Conservation (phyloP, 73 alveolate species). For the Paramecium octaurelia region DNA sequence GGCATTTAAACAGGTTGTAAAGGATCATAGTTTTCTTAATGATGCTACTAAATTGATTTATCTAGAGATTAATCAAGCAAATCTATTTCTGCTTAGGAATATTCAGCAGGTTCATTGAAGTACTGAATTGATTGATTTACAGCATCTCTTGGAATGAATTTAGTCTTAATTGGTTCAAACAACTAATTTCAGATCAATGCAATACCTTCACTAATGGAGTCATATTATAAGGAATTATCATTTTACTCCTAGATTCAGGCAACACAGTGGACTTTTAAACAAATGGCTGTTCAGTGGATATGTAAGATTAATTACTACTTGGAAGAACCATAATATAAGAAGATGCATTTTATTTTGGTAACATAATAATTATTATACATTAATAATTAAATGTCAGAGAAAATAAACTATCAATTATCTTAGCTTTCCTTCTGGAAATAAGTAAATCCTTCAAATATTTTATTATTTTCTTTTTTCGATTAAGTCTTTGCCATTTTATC, state of each 20-base stretch:
- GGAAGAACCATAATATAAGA: slow-evolving; percentile 1
- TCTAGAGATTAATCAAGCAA: not conserved
- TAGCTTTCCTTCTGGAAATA: not conserved
- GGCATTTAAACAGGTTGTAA: not conserved
- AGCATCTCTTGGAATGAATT: not conserved
- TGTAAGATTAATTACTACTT: not conserved
- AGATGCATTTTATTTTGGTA: slow-evolving; percentile 5
- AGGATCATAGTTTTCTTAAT: not conserved
- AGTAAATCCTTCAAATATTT: not conserved
- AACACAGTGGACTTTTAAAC: not conserved
- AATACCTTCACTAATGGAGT: slow-evolving; percentile 35
- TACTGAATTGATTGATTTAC: not conserved
- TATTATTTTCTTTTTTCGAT: not conserved
- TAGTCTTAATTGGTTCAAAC: slow-evolving; percentile 3
- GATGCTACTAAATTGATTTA: not conserved
- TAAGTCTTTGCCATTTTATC: not conserved
- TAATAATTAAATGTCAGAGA: not conserved
- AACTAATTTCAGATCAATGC: not conserved
- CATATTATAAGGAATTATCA: slow-evolving; percentile 19
- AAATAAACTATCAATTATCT: not conserved
- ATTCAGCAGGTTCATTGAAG: slow-evolving; percentile 30
- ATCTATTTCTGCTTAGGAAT: slow-evolving; percentile 33
- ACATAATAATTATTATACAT: not conserved
- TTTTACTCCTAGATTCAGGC: not conserved
- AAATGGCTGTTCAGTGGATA: not conserved